Base-by-base conservation (phyloP, 495 filamentous ascomycete genomes). In the Tuber aestivum region DNA sequence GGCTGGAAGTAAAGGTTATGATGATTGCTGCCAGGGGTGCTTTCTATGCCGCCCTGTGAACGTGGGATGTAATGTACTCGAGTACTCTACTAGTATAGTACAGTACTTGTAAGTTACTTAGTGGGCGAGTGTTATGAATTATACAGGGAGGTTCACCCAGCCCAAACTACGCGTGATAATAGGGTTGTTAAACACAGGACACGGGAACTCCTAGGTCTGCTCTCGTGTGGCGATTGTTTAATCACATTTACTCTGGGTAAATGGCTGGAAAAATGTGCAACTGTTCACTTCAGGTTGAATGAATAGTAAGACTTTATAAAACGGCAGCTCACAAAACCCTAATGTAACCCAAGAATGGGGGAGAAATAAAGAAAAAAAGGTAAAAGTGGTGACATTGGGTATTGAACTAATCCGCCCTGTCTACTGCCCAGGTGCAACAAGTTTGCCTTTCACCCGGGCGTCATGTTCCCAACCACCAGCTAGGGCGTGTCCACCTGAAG, bases 391-490 rank as follows among this genome's bases (percentile, higher is more conserved):
- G 56, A 5, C 56, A 65, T 65, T 35, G 27, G 56, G 56, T 65
- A 32, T 65, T 65, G 56, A 32, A 35, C 27, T 18, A 20, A 20
- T 3, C 27, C 18, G 32, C 1, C 27, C 27, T 35, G 27, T 61
- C 72, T 90, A 93, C 86, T 94, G 92, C 80, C 96, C 95, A 71
- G 95, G 95, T 50, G 94, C 89, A 83, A 97, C 89, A 74, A 97
- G 85, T 85, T 91, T 90, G 78, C 95, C 95, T 86, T 94, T 88
- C 83, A 89, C 88, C 83, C 86, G 86, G 75, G 93, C 86, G 84
- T 93, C 87, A 74, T 92, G 92, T 78, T 87, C 86, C 95, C 94
- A 97, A 61, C 95, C 95, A 82, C 95, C 95, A 65, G 93, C 94
- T 82, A 93, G 86, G 70, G 92, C 89, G 78, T 88, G 85, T 71